phyloP scores from a whole-genome alignment of 495 filamentous ascomycete genomes.

The Tuber magnatum region DNA sequence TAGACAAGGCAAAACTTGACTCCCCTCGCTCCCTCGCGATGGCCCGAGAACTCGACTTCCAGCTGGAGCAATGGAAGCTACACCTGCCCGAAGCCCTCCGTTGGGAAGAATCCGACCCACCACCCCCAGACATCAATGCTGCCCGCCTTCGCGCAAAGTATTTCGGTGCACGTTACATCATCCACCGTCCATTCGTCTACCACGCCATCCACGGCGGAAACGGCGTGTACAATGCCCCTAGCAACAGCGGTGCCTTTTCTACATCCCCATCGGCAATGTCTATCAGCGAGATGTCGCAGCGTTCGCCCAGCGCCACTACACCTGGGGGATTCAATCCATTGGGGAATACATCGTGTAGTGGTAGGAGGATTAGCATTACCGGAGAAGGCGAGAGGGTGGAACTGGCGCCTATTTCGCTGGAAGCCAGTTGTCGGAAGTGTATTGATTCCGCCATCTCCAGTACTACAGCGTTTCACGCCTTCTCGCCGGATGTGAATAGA shows the following conservation, averaged over 20 bases:
- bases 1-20: constrained; percentile 34
- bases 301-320: constrained; percentile 30
- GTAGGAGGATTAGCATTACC: constrained; percentile 18
- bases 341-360: constrained; percentile 21
- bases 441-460: constrained; percentile 73
- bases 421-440: constrained; percentile 50
- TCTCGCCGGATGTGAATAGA: constrained; percentile 51
- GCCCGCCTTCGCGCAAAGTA: constrained; percentile 89
- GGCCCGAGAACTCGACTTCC: constrained; percentile 43
- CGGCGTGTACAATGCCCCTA: constrained; percentile 29
- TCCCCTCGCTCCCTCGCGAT: constrained; percentile 36
- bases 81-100: constrained; percentile 46
- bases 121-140: constrained; percentile 66
- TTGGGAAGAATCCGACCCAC: constrained; percentile 64
- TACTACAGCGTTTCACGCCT: constrained; percentile 75
- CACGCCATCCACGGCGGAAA: constrained; percentile 52
- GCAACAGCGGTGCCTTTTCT: constrained; percentile 30
- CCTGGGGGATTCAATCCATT: constrained; percentile 10
- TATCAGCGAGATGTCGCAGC: constrained; percentile 40
- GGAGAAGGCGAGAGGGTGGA: constrained; percentile 23
- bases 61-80: constrained; percentile 46
- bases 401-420: constrained; percentile 29
- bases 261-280: constrained; percentile 42
- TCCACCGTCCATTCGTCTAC: constrained; percentile 72
- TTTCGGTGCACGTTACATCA: constrained; percentile 84